A percentile compares a stretch with the other conserved stretches of the same genome.
Evolutionary conservation across 1,284 basidiomycete species (phyloP).

Genomic region (Microbotryomycetes sp.): DNA sequence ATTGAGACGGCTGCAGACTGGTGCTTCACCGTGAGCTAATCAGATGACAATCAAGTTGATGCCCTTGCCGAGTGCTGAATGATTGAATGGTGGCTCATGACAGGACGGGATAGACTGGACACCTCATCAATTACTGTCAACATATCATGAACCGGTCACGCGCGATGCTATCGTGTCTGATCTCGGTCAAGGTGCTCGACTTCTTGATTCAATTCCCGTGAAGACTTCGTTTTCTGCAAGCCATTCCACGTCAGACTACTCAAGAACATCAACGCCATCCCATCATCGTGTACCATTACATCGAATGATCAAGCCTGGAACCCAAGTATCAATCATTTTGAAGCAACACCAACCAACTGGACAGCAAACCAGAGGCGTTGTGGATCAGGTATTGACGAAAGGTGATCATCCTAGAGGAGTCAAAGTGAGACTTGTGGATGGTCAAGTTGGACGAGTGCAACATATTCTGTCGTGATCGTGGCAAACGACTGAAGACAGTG

Average conservation of each 20-base stretch:
- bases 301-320: constrained; percentile 13
- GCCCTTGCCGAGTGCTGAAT: neutral
- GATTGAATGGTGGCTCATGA: neutral
- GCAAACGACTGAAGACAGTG: neutral
- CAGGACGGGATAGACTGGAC: constrained; percentile 29
- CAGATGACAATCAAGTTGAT: neutral
- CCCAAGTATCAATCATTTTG: constrained; percentile 26
- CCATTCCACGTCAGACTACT: neutral
- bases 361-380: constrained; percentile 25
- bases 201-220: neutral
- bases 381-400: constrained; percentile 27
- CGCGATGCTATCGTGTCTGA: neutral
- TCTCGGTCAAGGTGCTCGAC: neutral
- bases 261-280: neutral
- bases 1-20: constrained; percentile 26
- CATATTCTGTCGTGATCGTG: constrained; percentile 12
- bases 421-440: constrained; percentile 28
- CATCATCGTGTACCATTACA: neutral
- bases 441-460: constrained; percentile 32
- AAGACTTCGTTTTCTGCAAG: neutral
- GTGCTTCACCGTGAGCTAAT: constrained; percentile 14
- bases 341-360: constrained; percentile 34
- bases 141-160: neutral
- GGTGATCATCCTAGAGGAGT: constrained; percentile 36
- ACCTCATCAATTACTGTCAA: constrained; percentile 10